phyloP scores from a whole-genome alignment of 306 rosid species.

The Prinsepia uniflora region DNA sequence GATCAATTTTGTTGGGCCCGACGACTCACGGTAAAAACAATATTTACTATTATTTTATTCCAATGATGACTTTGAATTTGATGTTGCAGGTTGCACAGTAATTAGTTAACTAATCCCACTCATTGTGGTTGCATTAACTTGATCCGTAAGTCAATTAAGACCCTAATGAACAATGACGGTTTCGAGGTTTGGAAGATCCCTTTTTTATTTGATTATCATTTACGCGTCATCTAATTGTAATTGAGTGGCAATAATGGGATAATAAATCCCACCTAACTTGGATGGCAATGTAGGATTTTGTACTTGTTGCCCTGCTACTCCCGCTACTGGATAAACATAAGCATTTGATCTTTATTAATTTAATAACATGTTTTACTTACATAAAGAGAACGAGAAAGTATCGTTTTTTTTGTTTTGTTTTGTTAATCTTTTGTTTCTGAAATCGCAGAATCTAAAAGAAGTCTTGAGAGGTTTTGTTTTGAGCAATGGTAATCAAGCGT shows the following conservation, averaged over 20 bases:
- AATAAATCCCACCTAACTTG: neutral
- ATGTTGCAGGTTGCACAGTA: neutral
- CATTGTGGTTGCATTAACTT: slow-evolving; percentile 33
- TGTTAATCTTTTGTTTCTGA: too few species aligned
- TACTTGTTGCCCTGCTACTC: neutral
- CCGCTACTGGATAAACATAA: too few species aligned
- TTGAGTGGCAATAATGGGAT: neutral
- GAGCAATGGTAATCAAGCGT: too few species aligned
- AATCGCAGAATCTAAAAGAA: too few species aligned
- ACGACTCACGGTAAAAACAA: slow-evolving; percentile 5
- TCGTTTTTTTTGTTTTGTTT: too few species aligned
- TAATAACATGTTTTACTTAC: too few species aligned
- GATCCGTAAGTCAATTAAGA: slow-evolving; percentile 33
- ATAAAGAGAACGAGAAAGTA: too few species aligned
- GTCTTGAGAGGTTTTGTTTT: too few species aligned
- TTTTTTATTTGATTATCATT: neutral
- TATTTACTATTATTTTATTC: neutral
- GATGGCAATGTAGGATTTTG: neutral
- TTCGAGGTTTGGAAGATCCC: slow-evolving; percentile 15
- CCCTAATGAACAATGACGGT: neutral
- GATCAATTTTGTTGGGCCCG: slow-evolving; percentile 5
- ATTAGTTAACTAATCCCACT: slow-evolving; percentile 20
- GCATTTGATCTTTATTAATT: too few species aligned
- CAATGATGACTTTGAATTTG: slow-evolving; percentile 5
- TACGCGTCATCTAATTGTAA: neutral